Evolutionary conservation across 2,329 filamentous ascomycete genomes (phyloP).

Genomic region (Metarhizium sp.): DNA sequence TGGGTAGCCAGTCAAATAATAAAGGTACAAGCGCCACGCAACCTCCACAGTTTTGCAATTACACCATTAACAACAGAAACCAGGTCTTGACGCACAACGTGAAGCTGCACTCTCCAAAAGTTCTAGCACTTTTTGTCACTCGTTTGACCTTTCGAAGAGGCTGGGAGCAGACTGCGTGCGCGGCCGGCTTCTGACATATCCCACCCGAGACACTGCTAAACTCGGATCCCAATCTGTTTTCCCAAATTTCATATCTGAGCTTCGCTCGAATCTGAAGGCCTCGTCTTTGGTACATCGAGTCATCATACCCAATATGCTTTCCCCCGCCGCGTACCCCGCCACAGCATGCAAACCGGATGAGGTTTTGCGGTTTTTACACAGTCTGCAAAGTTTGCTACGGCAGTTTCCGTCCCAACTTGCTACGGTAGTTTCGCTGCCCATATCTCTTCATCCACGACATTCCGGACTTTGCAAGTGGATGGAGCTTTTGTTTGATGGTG

Average conservation of each 20-base stretch:
- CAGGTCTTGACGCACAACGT: conserved; percentile 6
- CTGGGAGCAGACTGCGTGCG: conserved; percentile 40
- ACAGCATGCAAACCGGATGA: conserved; percentile 59
- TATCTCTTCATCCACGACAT: conserved; percentile 68
- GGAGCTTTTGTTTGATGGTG: conserved; percentile 75
- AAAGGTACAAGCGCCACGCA: background rate
- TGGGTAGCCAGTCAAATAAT: conserved; percentile 45
- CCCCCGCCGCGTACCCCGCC: conserved; percentile 73
- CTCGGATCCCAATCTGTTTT: conserved; percentile 33
- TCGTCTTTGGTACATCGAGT: conserved; percentile 65
- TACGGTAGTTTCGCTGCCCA: conserved; percentile 66
- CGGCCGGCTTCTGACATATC: conserved; percentile 39
- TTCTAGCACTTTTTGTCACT: conserved; percentile 52
- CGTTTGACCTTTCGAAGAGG: conserved; percentile 61
- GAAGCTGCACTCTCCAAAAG: conserved; percentile 12
- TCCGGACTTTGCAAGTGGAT: conserved; percentile 76
- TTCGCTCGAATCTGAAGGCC: conserved; percentile 46
- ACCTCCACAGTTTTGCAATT: background rate
- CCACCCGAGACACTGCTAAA: conserved; percentile 30
- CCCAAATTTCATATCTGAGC: conserved; percentile 49
- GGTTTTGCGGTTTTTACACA: conserved; percentile 73
- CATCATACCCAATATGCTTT: conserved; percentile 75
- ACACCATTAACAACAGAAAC: background rate
- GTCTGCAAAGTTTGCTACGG: conserved; percentile 64
- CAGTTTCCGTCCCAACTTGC: conserved; percentile 56